These are phyloP conservation scores for Marchantia polymorpha DNA, from an alignment of 225 moss, liverwort and hornwort species.

Conservation along the genomic window DNA sequence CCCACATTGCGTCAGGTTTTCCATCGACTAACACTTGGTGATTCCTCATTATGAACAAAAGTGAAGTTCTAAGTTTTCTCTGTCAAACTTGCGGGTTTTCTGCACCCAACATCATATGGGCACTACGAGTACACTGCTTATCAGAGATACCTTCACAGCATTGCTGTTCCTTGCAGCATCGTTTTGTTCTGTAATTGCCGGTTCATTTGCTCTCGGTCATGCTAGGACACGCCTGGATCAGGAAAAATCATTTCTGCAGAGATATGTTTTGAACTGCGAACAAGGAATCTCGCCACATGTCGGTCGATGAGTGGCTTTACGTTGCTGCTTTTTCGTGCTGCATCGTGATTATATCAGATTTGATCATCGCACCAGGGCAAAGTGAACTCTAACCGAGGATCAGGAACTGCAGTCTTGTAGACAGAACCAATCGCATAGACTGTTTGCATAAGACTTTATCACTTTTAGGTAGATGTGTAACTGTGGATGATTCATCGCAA, in stretches of 20 bases:
- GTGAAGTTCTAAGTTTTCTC: background rate
- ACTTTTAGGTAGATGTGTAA: background rate
- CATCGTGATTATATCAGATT: background rate
- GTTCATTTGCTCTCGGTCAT: background rate
- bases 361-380: background rate
- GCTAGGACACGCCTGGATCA: background rate
- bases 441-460: background rate
- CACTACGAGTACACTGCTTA: no score
- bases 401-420: background rate
- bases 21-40: constrained; percentile 59
- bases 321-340: no score
- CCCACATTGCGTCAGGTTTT: constrained; percentile 90
- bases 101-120: background rate
- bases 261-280: background rate
- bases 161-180: background rate
- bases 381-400: background rate
- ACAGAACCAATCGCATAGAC: background rate
- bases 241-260: background rate
- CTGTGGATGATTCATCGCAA: background rate
- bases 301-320: background rate
- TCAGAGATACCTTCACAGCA: background rate
- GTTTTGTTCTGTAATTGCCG: background rate
- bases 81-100: background rate
- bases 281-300: background rate
- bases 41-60: constrained; percentile 14